Conservation (phyloP, 2,329 filamentous ascomycete genomes). For the Scedosporium apiospermum region DNA sequence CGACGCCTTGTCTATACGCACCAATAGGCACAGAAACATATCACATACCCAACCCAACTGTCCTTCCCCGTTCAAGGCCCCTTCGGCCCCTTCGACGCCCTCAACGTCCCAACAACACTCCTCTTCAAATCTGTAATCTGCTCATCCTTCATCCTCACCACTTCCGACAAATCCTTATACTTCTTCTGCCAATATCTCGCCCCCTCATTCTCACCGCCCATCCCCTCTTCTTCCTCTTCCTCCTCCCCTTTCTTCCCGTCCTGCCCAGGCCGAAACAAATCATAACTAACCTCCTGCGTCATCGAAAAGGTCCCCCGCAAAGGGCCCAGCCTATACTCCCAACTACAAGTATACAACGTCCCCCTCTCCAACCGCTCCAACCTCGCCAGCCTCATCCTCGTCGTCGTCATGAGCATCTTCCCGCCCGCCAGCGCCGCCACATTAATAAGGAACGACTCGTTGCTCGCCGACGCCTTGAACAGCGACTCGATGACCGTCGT, state of each 20-base stretch:
- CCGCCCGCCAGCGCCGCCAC: slow-evolving; percentile 47
- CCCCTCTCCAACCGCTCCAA: slow-evolving; percentile 30
- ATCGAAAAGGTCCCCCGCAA: slow-evolving; percentile 43
- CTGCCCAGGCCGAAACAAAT: slow-evolving; percentile 4
- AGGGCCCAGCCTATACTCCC: slow-evolving; percentile 47
- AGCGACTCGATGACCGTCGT: slow-evolving; percentile 44
- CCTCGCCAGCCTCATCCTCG: slow-evolving; percentile 30
- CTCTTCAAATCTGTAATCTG: slow-evolving; percentile 34
- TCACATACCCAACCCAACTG: too few relatives aligned
- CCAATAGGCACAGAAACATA: background rate
- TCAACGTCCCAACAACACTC: slow-evolving; percentile 30
- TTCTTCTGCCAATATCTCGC: slow-evolving; percentile 39
- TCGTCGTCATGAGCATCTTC: slow-evolving; percentile 35
- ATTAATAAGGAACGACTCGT: slow-evolving; percentile 50
- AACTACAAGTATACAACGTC: slow-evolving; percentile 40
- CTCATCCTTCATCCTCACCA: slow-evolving; percentile 49
- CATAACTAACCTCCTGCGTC: slow-evolving; percentile 22
- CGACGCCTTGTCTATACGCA: background rate
- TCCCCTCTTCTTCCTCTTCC: slow-evolving; percentile 6
- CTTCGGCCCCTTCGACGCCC: background rate
- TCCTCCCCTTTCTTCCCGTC: slow-evolving; percentile 12
- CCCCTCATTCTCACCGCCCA: slow-evolving; percentile 14
- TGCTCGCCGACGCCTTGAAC: slow-evolving; percentile 36
- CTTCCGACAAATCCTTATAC: slow-evolving; percentile 48
- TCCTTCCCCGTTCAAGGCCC: background rate